Evolutionary conservation across 2,329 filamentous ascomycete genomes (phyloP).

Genomic region (Diaporthe batatas): DNA sequence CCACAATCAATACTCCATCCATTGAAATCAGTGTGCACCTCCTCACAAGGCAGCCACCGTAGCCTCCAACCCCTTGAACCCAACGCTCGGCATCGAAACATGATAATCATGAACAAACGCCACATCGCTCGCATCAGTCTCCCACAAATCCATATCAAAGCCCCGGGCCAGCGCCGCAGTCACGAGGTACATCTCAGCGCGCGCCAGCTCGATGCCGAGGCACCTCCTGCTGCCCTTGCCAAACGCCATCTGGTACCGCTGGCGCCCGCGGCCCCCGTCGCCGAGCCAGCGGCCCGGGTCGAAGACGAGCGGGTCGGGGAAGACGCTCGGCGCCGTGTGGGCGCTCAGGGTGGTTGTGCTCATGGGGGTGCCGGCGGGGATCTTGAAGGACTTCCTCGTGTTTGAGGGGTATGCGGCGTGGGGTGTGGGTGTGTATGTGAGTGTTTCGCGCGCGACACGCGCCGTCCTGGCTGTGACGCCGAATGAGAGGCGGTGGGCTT

Average conservation of each 20-base stretch:
- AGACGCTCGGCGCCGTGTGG: constrained; percentile 45
- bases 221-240: constrained; percentile 46
- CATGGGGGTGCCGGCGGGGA: constrained; percentile 48
- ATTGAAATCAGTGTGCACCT: constrained; percentile 11
- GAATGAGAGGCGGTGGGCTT: constrained; percentile 45
- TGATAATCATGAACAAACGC: constrained; percentile 35
- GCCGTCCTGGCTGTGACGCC: constrained; percentile 42
- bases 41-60: constrained; percentile 22
- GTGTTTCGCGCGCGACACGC: constrained; percentile 38
- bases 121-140: constrained; percentile 28
- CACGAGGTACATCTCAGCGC: constrained; percentile 46
- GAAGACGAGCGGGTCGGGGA: constrained; percentile 43
- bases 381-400: constrained; percentile 39
- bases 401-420: constrained; percentile 4
- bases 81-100: constrained; percentile 28
- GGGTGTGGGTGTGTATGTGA: constrained; percentile 31
- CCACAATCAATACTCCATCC: background rate
- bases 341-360: constrained; percentile 47
- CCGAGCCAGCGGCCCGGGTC: constrained; percentile 37
- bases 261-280: constrained; percentile 7
- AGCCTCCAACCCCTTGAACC: constrained; percentile 35
- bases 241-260: constrained; percentile 45
- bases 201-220: constrained; percentile 47
- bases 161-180: constrained; percentile 44
- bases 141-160: constrained; percentile 44